Evolutionary conservation across 768 basidiomycete species (phyloP).

Genomic region (Rhodosporidiobolus odoratus): DNA sequence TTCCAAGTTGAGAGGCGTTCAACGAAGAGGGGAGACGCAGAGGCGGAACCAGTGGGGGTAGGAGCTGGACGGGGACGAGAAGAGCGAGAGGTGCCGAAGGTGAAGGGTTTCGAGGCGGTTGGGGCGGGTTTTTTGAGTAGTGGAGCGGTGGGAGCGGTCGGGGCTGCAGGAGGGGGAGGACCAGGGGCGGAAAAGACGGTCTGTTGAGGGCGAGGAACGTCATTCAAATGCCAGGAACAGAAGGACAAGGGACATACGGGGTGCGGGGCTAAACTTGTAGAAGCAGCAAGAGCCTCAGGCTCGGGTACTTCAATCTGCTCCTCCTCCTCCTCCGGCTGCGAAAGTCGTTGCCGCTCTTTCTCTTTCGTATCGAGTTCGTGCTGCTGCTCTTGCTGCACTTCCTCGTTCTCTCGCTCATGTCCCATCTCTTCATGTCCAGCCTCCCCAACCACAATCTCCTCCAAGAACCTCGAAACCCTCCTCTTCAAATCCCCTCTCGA

Average conservation of each 20-base stretch:
- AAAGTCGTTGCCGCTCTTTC: too few relatives aligned
- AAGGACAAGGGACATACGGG: neutral
- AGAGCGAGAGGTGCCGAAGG: slow-evolving; percentile 9
- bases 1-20: slow-evolving; percentile 21
- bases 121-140: neutral
- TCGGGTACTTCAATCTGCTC: too few relatives aligned
- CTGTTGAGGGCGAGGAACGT: neutral
- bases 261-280: neutral
- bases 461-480: slow-evolving; percentile 16
- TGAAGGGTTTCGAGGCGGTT: slow-evolving; percentile 18
- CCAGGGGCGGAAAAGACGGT: neutral
- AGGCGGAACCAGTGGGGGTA: neutral
- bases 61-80: neutral
- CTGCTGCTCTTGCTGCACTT: neutral
- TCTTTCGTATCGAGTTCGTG: neutral
- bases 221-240: too few relatives aligned
- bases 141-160: neutral
- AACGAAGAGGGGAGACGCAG: slow-evolving; percentile 10
- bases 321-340: too few relatives aligned
- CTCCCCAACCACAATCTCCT: neutral
- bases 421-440: neutral
- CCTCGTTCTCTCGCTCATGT: neutral
- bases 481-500: slow-evolving; percentile 7
- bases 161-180: neutral
- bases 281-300: too few relatives aligned